Evolutionary conservation across 1,284 basidiomycete genomes (phyloP).

Genomic region (Garcileccinum viscosum): DNA sequence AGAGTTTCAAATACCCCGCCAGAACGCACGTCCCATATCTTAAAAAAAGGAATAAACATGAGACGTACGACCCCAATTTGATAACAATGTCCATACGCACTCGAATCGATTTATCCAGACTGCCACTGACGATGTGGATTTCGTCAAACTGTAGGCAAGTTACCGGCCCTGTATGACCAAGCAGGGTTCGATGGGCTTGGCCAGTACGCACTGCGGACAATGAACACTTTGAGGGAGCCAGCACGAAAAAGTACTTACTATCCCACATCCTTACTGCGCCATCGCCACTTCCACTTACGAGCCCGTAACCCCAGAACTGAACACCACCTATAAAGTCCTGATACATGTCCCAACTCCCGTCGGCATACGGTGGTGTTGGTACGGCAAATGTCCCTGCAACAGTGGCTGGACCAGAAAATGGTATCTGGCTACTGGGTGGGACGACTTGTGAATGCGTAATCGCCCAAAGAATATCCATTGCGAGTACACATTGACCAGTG

Average conservation of each 20-base stretch:
- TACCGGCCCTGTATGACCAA: conserved; percentile 93
- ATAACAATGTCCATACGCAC: conserved; percentile 51
- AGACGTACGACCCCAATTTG: not conserved
- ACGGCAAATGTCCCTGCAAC: conserved; percentile 76
- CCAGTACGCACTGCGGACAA: conserved; percentile 87
- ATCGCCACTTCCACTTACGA: conserved; percentile 96
- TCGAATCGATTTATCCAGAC: conserved; percentile 91
- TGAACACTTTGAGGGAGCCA: conserved; percentile 14
- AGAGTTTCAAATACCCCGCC: conserved; percentile 90
- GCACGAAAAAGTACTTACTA: conserved; percentile 62
- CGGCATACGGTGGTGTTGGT: conserved; percentile 86
- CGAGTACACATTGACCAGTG: conserved; percentile 97
- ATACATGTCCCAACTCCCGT: conserved; percentile 94
- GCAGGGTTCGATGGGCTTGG: conserved; percentile 91
- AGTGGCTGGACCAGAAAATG: conserved; percentile 61
- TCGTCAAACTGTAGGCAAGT: conserved; percentile 98
- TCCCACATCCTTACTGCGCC: conserved; percentile 99
- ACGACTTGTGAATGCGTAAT: conserved; percentile 88
- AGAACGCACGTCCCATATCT: conserved; percentile 98
- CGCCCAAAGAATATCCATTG: conserved; percentile 99
- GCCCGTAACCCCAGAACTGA: conserved; percentile 98
- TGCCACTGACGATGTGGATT: conserved; percentile 89
- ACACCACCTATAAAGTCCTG: conserved; percentile 97
- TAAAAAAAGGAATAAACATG: conserved; percentile 2
- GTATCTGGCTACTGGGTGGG: conserved; percentile 46